Conservation (phyloP, 192 early-diverging fungal genomes). For the Rhizophagus clarus region DNA sequence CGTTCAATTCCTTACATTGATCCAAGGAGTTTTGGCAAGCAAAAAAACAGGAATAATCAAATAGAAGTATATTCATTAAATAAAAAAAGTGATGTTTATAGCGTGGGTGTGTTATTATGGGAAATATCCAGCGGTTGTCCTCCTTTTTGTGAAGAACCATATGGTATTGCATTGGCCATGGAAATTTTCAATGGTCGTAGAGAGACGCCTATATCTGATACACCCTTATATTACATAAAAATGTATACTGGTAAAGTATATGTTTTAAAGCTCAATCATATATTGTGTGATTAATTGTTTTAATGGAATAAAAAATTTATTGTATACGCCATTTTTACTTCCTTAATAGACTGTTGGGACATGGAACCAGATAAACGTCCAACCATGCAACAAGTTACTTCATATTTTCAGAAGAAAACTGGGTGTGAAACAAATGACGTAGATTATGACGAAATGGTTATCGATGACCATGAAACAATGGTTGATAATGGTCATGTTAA, state of each 20-base stretch:
- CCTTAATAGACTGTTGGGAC: too few species aligned
- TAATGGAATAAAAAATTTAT: too few species aligned
- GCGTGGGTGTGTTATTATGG: not conserved
- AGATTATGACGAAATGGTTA: too few species aligned
- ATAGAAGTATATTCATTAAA: not conserved
- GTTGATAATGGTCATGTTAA: too few species aligned
- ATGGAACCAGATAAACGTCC: too few species aligned
- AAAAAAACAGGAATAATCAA: too few species aligned
- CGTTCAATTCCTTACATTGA: not conserved
- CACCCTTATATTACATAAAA: not conserved
- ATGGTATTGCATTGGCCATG: not conserved
- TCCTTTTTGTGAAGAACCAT: not conserved
- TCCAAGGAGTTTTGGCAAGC: not conserved
- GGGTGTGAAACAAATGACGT: too few species aligned
- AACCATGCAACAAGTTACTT: too few species aligned
- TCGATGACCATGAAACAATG: too few species aligned
- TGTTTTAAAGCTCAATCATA: not conserved
- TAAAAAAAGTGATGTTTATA: not conserved
- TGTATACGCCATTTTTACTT: too few species aligned
- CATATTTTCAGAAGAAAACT: too few species aligned
- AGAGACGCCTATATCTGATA: not conserved
- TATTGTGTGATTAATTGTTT: too few species aligned
- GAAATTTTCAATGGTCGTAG: not conserved
- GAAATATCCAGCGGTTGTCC: not conserved
- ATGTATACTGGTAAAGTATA: not conserved